Evolutionary conservation across 108 stramenopile species (phyloP), one percentile per base, ranked within the genome.

Genomic region (Discostella stelligeroides): DNA sequence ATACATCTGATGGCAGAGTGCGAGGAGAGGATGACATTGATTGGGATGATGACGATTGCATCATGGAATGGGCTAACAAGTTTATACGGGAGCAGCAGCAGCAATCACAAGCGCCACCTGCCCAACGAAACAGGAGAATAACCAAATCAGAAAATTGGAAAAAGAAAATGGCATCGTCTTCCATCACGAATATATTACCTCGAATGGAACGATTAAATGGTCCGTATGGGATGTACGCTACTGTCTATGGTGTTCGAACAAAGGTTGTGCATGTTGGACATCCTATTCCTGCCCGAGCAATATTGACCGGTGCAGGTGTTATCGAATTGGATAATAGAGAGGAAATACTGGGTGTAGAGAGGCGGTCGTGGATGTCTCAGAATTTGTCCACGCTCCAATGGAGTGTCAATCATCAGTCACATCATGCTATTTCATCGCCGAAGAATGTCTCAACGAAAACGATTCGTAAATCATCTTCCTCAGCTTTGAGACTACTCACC

Each of bases 171-270:
- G 55, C 72, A 39, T 86, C 89, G 18, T 85, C 88, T 24, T 70
- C 83, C 27, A 92, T 95, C 53, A 95, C 89, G 17, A 86, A 85
- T 48, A 92, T 97, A 7, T 80, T 97, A 9, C 90, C 92, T 10
- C 76, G 92, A 27, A 97, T 97, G 96, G 72, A 88, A 51, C 75
- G 85, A 30, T 74, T 94, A 17, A 68, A 72, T n/a, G 96, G 96
- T 66, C 94, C 94, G 7, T 92, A 86, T 75, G 93, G 89, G 42
- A 91, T 95, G 90, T 97, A 95, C 56, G 96, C 90, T n/a, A 95
- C 96, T 3, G 91, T 97, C 10, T 97, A 95, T 48, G 96, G 91
- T 14, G n/a, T 86, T 17, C 75, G 60, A 23, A 95, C 93, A 27
- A 68, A 85, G 25, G 96, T 97, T 28, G 58, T 96, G 15, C 96